phyloP scores from a whole-genome alignment of 1,139 yeast genomes.

The Diutina sp. region DNA sequence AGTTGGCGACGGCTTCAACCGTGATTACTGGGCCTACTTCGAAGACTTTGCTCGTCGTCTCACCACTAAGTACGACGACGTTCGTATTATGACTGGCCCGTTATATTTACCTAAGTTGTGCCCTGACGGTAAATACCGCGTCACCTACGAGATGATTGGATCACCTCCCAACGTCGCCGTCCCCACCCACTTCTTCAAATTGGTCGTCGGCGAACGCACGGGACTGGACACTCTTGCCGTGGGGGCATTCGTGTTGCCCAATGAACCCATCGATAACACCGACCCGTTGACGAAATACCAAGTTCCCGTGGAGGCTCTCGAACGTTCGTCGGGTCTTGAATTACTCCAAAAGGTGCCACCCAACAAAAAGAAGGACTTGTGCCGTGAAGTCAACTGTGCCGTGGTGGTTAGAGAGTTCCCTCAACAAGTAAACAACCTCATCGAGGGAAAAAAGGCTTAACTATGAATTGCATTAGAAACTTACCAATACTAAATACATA shows the following conservation, averaged over 20 bases:
- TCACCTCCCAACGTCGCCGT: constrained; percentile 95
- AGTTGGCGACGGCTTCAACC: constrained; percentile 92
- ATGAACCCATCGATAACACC: constrained; percentile 56
- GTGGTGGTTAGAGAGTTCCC: constrained; percentile 76
- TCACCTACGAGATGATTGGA: constrained; percentile 86
- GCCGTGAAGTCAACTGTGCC: constrained; percentile 70
- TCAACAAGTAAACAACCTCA: constrained; percentile 23
- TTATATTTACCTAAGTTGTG: constrained; percentile 70
- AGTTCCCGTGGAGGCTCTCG: constrained; percentile 85
- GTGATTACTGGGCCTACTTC: constrained; percentile 95
- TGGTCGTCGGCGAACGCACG: constrained; percentile 67
- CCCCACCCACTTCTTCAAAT: constrained; percentile 92
- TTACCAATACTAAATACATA: not conserved
- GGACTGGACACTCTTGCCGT: constrained; percentile 48
- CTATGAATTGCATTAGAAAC: not conserved
- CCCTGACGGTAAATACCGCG: constrained; percentile 63
- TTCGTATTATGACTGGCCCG: constrained; percentile 89
- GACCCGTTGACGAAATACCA: constrained; percentile 64
- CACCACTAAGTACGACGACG: constrained; percentile 54
- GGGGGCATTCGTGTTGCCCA: constrained; percentile 91
- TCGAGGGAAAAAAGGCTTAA: not conserved
- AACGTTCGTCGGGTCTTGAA: constrained; percentile 75
- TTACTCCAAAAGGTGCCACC: constrained; percentile 59
- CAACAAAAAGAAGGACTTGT: constrained; percentile 49
- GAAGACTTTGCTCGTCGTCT: constrained; percentile 80